Evolutionary conservation across 768 basidiomycete genomes (phyloP).

Genomic region (Arthromyces matolae): DNA sequence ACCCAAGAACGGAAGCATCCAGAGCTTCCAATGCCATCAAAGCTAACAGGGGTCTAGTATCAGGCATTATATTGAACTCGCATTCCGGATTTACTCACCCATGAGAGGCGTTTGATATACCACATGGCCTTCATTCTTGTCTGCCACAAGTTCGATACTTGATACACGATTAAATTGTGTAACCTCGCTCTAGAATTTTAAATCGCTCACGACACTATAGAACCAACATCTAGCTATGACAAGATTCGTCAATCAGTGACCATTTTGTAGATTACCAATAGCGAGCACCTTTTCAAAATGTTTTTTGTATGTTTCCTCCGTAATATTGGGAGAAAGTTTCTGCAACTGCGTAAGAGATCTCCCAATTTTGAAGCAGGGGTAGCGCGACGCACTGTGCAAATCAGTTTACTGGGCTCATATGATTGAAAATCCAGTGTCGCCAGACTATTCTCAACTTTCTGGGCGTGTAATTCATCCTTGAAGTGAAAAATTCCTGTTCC

Average conservation of each 20-base stretch:
- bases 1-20: not conserved
- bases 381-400: not conserved
- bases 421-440: not conserved
- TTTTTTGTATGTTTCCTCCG: not conserved
- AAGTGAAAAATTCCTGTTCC: slow-evolving; percentile 3
- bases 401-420: not conserved
- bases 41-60: not conserved
- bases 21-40: not conserved
- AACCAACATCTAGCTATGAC: not conserved
- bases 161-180: not conserved
- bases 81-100: not conserved
- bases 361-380: too few species aligned
- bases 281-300: not conserved
- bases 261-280: not conserved
- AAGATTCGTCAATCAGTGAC: not conserved
- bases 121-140: not conserved
- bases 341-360: too few species aligned
- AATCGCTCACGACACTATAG: not conserved
- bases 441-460: not conserved
- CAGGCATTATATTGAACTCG: not conserved
- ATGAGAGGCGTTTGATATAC: not conserved
- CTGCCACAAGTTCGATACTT: not conserved
- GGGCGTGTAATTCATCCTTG: not conserved
- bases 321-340: not conserved
- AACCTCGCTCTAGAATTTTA: not conserved